Percentiles rank a stretch among this genome's conserved stretches.
Conservation (phyloP, 768 basidiomycete genomes). For the Termitomyces sp. region DNA sequence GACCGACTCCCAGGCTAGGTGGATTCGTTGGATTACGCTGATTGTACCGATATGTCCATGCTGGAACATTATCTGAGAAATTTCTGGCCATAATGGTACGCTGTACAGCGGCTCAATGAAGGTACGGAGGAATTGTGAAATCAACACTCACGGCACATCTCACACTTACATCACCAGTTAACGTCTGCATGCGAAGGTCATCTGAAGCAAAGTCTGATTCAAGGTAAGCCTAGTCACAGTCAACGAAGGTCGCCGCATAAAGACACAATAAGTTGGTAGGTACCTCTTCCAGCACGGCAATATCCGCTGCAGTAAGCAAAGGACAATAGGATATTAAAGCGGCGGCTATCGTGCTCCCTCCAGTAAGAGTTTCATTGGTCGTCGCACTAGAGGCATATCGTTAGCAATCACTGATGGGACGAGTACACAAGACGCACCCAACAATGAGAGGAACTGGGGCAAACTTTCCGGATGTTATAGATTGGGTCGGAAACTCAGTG, state of each 20-base stretch:
- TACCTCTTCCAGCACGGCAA: slow-evolving; percentile 30
- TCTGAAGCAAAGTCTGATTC: slow-evolving; percentile 35
- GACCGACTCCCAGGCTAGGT: slow-evolving; percentile 29
- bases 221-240: slow-evolving; percentile 32
- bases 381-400: slow-evolving; percentile 32
- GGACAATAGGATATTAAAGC: slow-evolving; percentile 41
- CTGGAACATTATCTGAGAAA: slow-evolving; percentile 26
- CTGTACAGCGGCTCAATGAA: slow-evolving; percentile 17
- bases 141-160: slow-evolving; percentile 45
- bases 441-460: slow-evolving; percentile 51
- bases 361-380: slow-evolving; percentile 53
- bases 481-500: slow-evolving; percentile 42
- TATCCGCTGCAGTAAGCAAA: slow-evolving; percentile 30
- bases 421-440: slow-evolving; percentile 33
- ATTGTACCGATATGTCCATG: slow-evolving; percentile 59
- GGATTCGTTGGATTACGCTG: slow-evolving; percentile 40
- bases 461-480: slow-evolving; percentile 40
- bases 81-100: slow-evolving; percentile 40
- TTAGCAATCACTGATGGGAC: neutral
- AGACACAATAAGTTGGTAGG: slow-evolving; percentile 10
- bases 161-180: slow-evolving; percentile 44
- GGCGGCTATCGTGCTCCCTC: slow-evolving; percentile 30
- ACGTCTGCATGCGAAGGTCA: slow-evolving; percentile 35
- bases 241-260: neutral
- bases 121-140: neutral